Percentiles rank a stretch among this genome's conserved stretches.
These are phyloP conservation scores for Corynascus novoguineensis DNA, from an alignment of 495 filamentous ascomycete species.

Conservation along the genomic window DNA sequence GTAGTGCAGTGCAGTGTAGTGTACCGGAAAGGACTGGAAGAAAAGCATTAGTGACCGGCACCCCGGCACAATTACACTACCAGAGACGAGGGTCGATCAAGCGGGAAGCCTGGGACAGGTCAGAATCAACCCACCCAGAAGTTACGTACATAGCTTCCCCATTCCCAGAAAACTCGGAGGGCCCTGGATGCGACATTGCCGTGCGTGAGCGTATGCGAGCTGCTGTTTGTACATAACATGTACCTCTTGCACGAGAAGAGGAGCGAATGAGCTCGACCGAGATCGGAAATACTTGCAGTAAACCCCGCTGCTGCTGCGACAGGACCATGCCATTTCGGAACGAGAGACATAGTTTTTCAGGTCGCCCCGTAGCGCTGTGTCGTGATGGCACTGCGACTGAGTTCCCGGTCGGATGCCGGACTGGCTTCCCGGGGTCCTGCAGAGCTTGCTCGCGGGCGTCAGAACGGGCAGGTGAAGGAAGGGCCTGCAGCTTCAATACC, in stretches of 20 bases:
- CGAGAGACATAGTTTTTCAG: not conserved
- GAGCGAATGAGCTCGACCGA: slow-evolving; percentile 1
- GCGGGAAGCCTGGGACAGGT: not conserved
- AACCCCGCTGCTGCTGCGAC: slow-evolving; percentile 1
- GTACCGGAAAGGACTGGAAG: not conserved
- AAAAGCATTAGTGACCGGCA: not conserved
- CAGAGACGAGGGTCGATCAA: not conserved
- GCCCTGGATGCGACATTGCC: slow-evolving; percentile 3
- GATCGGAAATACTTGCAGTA: not conserved
- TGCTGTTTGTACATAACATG: too few relatives aligned
- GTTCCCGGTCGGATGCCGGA: not conserved
- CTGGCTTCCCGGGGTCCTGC: not conserved
- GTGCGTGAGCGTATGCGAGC: too few relatives aligned
- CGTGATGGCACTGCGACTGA: not conserved
- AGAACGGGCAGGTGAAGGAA: slow-evolving; percentile 1
- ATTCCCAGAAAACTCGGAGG: not conserved
- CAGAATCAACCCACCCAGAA: too few relatives aligned
- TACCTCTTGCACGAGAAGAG: not conserved
- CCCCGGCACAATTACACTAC: not conserved
- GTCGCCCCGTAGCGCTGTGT: not conserved
- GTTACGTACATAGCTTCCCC: too few relatives aligned
- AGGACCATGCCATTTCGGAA: not conserved
- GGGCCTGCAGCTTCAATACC: not conserved
- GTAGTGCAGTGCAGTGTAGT: not conserved
- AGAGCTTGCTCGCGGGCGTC: not conserved